Evolutionary conservation across 306 rosid genomes (phyloP).

Genomic region (Rosa lucieae): DNA sequence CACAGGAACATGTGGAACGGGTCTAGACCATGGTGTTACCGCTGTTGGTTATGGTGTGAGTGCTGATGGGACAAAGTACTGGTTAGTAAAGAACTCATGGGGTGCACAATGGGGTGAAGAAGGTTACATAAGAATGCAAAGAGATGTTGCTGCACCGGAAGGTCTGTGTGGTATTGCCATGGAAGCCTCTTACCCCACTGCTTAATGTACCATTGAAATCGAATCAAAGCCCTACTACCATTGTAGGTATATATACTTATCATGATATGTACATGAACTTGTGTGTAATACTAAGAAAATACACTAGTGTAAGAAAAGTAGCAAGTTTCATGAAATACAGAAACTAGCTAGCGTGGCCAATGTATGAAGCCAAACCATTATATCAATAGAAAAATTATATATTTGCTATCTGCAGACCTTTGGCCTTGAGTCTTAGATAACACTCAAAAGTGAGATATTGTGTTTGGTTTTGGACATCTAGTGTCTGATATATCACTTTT

Average conservation of each 20-base stretch:
- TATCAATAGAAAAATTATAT: too few relatives aligned
- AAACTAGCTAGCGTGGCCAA: background rate
- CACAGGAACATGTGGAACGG: conserved; percentile 35
- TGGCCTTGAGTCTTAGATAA: too few relatives aligned
- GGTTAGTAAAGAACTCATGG: conserved; percentile 19
- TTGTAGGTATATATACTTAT: background rate
- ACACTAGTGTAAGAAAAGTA: background rate
- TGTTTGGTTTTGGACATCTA: too few relatives aligned
- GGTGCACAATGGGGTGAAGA: conserved; percentile 8
- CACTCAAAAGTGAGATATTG: too few relatives aligned
- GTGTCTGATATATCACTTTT: too few relatives aligned
- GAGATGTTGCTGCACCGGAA: background rate
- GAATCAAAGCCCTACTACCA: background rate
- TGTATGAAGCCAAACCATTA: background rate
- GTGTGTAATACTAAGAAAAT: background rate
- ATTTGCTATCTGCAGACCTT: background rate
- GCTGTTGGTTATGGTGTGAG: conserved; percentile 38
- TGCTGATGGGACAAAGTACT: conserved; percentile 38
- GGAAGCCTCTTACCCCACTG: conserved; percentile 10
- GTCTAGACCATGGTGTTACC: conserved; percentile 48
- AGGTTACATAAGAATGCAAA: conserved; percentile 9
- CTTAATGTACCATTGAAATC: background rate
- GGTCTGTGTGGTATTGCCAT: background rate
- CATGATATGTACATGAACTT: background rate
- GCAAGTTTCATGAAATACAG: background rate